phyloP scores from a whole-genome alignment of 441 rosid genomes.

The Eutrema salsugineum region DNA sequence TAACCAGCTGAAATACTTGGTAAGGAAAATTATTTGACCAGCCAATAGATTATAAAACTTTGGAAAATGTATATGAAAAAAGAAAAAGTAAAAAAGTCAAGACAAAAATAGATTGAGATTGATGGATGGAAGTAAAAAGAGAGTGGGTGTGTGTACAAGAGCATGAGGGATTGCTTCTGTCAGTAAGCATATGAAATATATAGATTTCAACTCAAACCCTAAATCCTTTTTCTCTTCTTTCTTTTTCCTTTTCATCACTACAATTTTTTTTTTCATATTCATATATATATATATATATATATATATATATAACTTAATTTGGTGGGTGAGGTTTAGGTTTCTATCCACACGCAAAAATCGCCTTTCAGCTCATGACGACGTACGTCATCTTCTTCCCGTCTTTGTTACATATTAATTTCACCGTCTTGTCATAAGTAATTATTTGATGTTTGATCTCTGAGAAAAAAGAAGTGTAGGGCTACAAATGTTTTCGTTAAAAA shows the following conservation, averaged over 20 bases:
- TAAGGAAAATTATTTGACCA: background rate
- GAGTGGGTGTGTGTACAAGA: conserved; percentile 23
- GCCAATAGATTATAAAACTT: background rate
- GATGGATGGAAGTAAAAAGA: conserved; percentile 32
- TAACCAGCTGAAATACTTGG: background rate
- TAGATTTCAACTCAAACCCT: conserved; percentile 17
- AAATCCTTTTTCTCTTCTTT: background rate
- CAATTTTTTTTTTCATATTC: background rate
- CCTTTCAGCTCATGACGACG: conserved; percentile 25
- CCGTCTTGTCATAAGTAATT: conserved; percentile 29
- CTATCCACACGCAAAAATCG: conserved; percentile 30
- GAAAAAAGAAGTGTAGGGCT: background rate
- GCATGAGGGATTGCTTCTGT: conserved; percentile 37
- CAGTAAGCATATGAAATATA: conserved; percentile 31
- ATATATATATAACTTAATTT: background rate
- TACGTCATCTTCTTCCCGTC: conserved; percentile 19
- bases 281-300: background rate
- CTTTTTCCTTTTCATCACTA: no score
- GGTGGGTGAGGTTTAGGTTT: conserved; percentile 12
- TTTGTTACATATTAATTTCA: conserved; percentile 21
- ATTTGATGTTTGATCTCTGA: conserved; percentile 11
- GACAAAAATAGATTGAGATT: conserved; percentile 22
- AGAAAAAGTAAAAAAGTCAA: background rate
- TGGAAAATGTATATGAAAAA: background rate
- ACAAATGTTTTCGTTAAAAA: background rate